Conservation (phyloP, 2,329 filamentous ascomycete species). For the Helotiales sp. region DNA sequence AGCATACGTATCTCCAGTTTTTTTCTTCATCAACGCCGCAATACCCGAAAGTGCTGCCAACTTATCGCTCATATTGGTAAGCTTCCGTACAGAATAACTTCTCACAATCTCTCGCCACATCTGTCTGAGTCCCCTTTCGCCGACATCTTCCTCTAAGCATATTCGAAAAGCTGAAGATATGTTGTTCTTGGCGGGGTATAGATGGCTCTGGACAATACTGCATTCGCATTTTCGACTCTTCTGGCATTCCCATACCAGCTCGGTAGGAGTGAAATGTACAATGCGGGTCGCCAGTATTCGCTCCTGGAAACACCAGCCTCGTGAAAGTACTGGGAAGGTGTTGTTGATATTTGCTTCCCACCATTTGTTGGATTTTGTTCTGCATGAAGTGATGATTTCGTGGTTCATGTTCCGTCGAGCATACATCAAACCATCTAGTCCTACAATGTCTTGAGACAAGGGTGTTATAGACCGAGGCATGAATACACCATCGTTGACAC, state of each 20-base stretch:
- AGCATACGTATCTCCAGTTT: constrained; percentile 1
- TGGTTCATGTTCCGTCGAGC: constrained; percentile 19
- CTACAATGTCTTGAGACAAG: constrained; percentile 2
- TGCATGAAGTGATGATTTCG: constrained; percentile 19
- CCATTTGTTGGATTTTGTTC: constrained; percentile 18
- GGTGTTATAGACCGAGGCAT: constrained; percentile 3
- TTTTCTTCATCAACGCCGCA: constrained; percentile 10
- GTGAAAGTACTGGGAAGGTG: constrained; percentile 16
- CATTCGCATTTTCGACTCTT: constrained; percentile 17
- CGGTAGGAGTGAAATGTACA: constrained; percentile 17
- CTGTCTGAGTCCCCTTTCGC: constrained; percentile 12
- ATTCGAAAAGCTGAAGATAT: constrained; percentile 17
- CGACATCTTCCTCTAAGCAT: constrained; percentile 4
- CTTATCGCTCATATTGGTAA: constrained; percentile 15
- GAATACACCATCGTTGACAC: constrained; percentile 15
- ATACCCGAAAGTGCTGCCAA: constrained; percentile 20
- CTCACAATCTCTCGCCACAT: constrained; percentile 21
- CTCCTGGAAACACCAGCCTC: constrained; percentile 23
- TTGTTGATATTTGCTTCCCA: constrained; percentile 22
- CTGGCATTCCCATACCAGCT: constrained; percentile 24
- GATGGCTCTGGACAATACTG: constrained; percentile 13
- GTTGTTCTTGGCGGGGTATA: constrained; percentile 14
- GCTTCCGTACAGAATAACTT: constrained; percentile 20
- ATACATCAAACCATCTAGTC: neutral
- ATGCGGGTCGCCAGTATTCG: constrained; percentile 20